A percentile compares a stretch with the other conserved stretches of the same genome.
phyloP scores from a whole-genome alignment of 257 asterid genomes.

The Scutellaria barbata region DNA sequence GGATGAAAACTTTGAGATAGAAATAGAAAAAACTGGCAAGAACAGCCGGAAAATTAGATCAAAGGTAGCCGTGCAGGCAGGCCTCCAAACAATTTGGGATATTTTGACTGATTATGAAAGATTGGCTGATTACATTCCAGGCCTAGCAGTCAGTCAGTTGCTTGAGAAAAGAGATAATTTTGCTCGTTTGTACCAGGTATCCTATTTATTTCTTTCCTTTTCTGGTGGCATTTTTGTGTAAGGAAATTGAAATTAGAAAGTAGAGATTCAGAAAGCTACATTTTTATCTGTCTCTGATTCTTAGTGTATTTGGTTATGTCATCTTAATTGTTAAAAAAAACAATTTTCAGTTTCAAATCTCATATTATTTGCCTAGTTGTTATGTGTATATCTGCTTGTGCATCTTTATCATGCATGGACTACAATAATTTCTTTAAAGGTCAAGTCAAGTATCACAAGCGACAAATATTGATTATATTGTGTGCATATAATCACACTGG shows the following conservation, averaged over 20 bases:
- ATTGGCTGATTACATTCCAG: constrained; percentile 83
- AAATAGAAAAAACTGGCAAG: constrained; percentile 61
- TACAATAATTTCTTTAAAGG: not conserved
- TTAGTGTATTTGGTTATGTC: constrained; percentile 18
- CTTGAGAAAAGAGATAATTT: constrained; percentile 66
- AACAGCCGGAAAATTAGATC: constrained; percentile 68
- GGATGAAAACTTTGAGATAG: constrained; percentile 48
- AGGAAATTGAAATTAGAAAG: not conserved
- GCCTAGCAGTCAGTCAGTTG: constrained; percentile 79
- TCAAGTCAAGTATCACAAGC: not conserved
- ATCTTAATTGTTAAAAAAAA: not conserved
- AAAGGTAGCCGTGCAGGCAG: constrained; percentile 61
- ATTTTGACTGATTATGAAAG: constrained; percentile 81
- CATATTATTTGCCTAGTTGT: not conserved
- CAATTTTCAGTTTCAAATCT: not conserved
- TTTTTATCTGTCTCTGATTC: not conserved
- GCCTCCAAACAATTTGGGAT: constrained; percentile 66
- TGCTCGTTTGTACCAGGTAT: constrained; percentile 84
- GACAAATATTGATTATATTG: not conserved
- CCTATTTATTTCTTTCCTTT: constrained; percentile 10
- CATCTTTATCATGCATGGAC: constrained; percentile 1
- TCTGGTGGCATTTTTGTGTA: not conserved
- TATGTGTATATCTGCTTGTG: constrained; percentile 15
- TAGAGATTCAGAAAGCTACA: constrained; percentile 3
- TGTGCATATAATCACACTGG: not conserved